Conservation (phyloP, 2,329 filamentous ascomycete genomes). For the Cladosporium sphaerospermum region DNA sequence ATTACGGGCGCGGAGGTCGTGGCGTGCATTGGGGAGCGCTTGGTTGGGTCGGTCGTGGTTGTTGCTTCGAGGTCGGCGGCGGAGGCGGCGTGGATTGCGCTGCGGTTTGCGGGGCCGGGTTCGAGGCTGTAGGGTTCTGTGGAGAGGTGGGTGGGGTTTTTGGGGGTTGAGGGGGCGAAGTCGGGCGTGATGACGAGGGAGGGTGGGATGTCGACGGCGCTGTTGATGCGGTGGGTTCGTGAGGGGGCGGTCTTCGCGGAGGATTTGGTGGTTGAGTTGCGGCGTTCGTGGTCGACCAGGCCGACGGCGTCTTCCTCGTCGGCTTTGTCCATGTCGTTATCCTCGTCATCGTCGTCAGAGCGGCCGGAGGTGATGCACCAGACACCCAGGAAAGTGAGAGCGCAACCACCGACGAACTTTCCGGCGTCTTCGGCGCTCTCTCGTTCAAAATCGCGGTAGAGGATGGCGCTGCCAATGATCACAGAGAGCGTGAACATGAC, state of each 20-base stretch:
- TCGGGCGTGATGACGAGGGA: slow-evolving; percentile 20
- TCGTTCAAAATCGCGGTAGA: slow-evolving; percentile 92
- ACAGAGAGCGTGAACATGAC: slow-evolving; percentile 94
- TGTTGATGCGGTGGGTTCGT: background rate
- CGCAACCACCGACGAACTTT: slow-evolving; percentile 86
- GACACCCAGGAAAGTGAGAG: slow-evolving; percentile 92
- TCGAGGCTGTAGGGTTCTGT: background rate
- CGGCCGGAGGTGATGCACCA: slow-evolving; percentile 91
- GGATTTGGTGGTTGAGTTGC: background rate
- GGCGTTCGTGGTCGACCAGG: slow-evolving; percentile 34
- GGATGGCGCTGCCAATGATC: slow-evolving; percentile 84
- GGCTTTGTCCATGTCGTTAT: slow-evolving; percentile 21
- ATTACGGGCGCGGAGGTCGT: slow-evolving; percentile 30
- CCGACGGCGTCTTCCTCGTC: slow-evolving; percentile 37
- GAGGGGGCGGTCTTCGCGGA: slow-evolving; percentile 3
- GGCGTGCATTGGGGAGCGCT: slow-evolving; percentile 29
- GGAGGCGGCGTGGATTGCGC: slow-evolving; percentile 26
- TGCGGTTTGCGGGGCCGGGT: slow-evolving; percentile 20
- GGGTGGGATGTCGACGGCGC: slow-evolving; percentile 11
- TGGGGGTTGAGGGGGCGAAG: slow-evolving; percentile 18
- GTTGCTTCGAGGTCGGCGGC: slow-evolving; percentile 16
- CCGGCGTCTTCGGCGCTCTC: slow-evolving; percentile 64
- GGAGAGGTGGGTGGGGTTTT: slow-evolving; percentile 14
- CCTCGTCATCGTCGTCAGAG: slow-evolving; percentile 54
- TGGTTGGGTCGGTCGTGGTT: slow-evolving; percentile 16